A percentile compares a stretch with the other conserved stretches of the same genome.
phyloP scores from a whole-genome alignment of 2,329 filamentous ascomycete species.

The Aspergillus tanneri region DNA sequence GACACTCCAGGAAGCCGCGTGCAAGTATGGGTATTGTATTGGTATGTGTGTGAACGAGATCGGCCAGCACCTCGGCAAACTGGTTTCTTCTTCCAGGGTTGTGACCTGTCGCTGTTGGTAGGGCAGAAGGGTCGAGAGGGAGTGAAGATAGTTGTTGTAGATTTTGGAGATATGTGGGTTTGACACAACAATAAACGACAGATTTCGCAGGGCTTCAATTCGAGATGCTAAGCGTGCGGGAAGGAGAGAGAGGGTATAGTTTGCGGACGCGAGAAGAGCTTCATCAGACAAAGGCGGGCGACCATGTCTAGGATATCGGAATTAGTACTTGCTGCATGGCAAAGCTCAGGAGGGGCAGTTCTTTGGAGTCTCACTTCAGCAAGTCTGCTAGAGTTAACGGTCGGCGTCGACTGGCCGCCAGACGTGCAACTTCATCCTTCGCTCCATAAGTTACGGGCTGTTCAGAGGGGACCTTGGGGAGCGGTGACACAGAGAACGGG shows the following conservation, averaged over 20 bases:
- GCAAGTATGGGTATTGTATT: conserved; percentile 94
- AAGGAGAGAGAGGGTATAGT: conserved; percentile 90
- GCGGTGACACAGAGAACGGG: conserved; percentile 21
- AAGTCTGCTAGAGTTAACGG: conserved; percentile 82
- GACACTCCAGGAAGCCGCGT: conserved; percentile 86
- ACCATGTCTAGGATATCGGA: conserved; percentile 57
- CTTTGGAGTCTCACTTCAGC: conserved; percentile 63
- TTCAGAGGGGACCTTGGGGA: conserved; percentile 34
- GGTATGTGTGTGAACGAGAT: conserved; percentile 90
- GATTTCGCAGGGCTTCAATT: conserved; percentile 86
- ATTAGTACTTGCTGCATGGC: background rate
- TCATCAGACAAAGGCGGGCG: conserved; percentile 78
- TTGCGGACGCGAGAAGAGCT: conserved; percentile 83
- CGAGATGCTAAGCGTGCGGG: conserved; percentile 90
- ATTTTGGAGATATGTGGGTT: conserved; percentile 93
- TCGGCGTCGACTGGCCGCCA: conserved; percentile 76
- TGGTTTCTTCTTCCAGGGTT: conserved; percentile 81
- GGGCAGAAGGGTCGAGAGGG: conserved; percentile 82
- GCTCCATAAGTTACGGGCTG: conserved; percentile 54
- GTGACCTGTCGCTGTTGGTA: conserved; percentile 72
- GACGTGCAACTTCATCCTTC: conserved; percentile 73
- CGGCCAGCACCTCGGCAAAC: conserved; percentile 89
- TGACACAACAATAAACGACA: conserved; percentile 97
- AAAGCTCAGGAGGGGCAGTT: background rate
- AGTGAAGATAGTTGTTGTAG: conserved; percentile 94